Percentiles rank a stretch among this genome's conserved stretches.
These are phyloP conservation scores for Peniophora sp. DNA, from an alignment of 1,284 basidiomycete species.

Conservation along the genomic window DNA sequence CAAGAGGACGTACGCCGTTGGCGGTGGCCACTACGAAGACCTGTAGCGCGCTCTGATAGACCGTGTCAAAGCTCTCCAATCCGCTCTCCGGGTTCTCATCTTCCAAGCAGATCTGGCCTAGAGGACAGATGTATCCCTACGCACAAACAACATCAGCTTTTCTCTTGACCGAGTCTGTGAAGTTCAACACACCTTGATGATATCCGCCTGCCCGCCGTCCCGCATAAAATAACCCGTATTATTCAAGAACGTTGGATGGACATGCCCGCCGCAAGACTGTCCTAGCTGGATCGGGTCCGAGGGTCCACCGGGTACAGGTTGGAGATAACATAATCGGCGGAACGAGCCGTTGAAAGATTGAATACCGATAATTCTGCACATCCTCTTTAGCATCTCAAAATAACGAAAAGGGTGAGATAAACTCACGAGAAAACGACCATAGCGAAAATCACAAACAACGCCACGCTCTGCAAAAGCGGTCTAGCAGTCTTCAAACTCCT, in stretches of 20 bases:
- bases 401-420: background rate
- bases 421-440: slow-evolving; percentile 82
- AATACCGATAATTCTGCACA: slow-evolving; percentile 76
- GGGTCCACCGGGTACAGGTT: slow-evolving; percentile 41
- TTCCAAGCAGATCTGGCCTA: slow-evolving; percentile 69
- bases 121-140: slow-evolving; percentile 78
- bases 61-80: slow-evolving; percentile 85
- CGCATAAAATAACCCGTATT: slow-evolving; percentile 38
- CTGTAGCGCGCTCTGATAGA: slow-evolving; percentile 79
- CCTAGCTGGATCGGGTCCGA: slow-evolving; percentile 30
- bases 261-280: slow-evolving; percentile 75
- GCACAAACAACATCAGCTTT: too few relatives aligned
- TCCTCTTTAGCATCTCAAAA: background rate
- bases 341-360: slow-evolving; percentile 86
- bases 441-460: slow-evolving; percentile 89
- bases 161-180: too few relatives aligned
- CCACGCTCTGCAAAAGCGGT: slow-evolving; percentile 82
- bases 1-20: slow-evolving; percentile 46
- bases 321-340: slow-evolving; percentile 54
- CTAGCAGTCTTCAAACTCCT: slow-evolving; percentile 87
- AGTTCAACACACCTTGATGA: slow-evolving; percentile 15
- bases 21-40: slow-evolving; percentile 82
- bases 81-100: slow-evolving; percentile 59
- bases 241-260: slow-evolving; percentile 49
- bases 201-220: slow-evolving; percentile 23